Conservation (phyloP, 1,284 basidiomycete genomes). For the Takashimella koratensis region DNA sequence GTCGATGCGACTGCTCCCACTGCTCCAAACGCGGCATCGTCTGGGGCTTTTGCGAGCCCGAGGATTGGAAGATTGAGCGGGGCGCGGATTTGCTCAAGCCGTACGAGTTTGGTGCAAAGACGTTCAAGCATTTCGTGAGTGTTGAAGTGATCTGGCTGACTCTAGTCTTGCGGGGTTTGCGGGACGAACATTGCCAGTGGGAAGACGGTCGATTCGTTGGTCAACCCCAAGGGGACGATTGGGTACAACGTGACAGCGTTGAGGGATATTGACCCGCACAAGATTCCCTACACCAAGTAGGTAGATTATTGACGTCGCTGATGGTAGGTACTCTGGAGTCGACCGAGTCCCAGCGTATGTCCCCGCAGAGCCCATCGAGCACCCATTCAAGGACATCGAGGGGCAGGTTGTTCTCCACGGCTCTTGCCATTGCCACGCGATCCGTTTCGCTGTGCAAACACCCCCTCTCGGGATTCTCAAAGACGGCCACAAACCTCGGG, state of each 20-base stretch:
- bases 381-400: neutral
- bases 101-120: conserved; percentile 11
- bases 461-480: neutral
- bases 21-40: conserved; percentile 8
- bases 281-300: neutral
- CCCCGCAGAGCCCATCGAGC: neutral
- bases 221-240: conserved; percentile 1
- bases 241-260: conserved; percentile 5
- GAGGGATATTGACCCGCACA: conserved; percentile 2
- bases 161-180: conserved; percentile 7
- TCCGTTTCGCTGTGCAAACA: conserved; percentile 4
- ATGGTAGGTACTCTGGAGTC: neutral
- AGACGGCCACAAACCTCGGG: neutral
- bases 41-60: conserved; percentile 8
- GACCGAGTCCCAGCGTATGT: neutral
- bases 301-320: neutral
- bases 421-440: conserved; percentile 7
- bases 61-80: conserved; percentile 1
- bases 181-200: neutral
- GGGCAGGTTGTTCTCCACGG: conserved; percentile 6
- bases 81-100: conserved; percentile 2
- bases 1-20: conserved; percentile 8
- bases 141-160: neutral
- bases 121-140: conserved; percentile 8
- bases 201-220: neutral